Base-by-base conservation (phyloP, 345 rosid genomes). In the Dipteronia sinensis region DNA sequence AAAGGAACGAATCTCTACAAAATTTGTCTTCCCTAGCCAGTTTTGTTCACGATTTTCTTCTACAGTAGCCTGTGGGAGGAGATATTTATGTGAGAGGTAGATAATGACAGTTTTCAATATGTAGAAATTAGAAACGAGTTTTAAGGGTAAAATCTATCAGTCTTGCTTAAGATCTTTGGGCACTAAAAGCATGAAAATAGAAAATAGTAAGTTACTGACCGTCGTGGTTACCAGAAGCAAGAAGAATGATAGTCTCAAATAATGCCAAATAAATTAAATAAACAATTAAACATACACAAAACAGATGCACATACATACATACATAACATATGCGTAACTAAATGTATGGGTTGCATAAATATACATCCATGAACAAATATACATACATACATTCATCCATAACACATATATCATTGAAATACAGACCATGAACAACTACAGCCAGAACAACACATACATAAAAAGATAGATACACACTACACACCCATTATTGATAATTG, bases 1-100 rank as follows among this genome's bases (percentile, higher is more conserved):
- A 82, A 95, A 91, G 27, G 99, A 92, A 76, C 92, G 99, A 51
- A 83, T 89, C 90, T 95, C 99, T 65, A 91, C 94, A 87, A 92
- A 95, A 80, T 95, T 92, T 76, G 92, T 90, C 90, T 95, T 93
- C 77, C 98, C 98, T 53, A 91, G 73, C 99, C 99, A 93, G 75
- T 82, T 90, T 82, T 71, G 71, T 80, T 86, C 82, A 22, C 15
- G 78, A 58, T 64, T 83, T 78, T 86, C 89, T 77, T 85, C 91
- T 49, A 31, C 22, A 42, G 78, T 3, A 71, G n/a, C 88, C 98
- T 95, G 85, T 67, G 75, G 69, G 55, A 79, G 63, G 72, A 58
- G 15, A 29, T 80, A 75, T 65, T n/a, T 17, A 71, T 40, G 49
- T 70, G 27, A 51, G 76, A 65, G n/a, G 44, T 16, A 73, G 17